Evolutionary conservation across 345 rosid genomes (phyloP).

Genomic region (Salix purpurea): DNA sequence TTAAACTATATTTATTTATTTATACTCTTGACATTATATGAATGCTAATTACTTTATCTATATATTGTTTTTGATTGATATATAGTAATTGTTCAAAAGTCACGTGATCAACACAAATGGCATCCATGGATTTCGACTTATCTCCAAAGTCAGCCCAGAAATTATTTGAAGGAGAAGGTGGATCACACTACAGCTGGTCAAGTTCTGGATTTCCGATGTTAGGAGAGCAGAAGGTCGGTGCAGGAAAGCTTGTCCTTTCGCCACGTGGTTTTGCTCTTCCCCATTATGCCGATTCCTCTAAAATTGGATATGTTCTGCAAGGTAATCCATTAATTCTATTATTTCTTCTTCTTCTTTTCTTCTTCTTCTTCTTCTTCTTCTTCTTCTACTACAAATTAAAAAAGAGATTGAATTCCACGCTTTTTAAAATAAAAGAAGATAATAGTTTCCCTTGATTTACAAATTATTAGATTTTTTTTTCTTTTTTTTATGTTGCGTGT

Average conservation of each 20-base stretch:
- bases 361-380: not conserved
- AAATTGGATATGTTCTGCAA: conserved; percentile 35
- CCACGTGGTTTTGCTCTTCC: conserved; percentile 35
- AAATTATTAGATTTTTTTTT: too few relatives aligned
- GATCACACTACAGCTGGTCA: conserved; percentile 32
- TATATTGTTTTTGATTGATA: too few relatives aligned
- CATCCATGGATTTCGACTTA: conserved; percentile 24
- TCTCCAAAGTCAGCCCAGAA: conserved; percentile 19
- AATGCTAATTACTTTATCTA: too few relatives aligned
- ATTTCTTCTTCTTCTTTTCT: not conserved
- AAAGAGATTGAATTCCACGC: too few relatives aligned
- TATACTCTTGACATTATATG: too few relatives aligned
- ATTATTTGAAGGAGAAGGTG: conserved; percentile 29
- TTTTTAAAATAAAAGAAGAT: too few relatives aligned
- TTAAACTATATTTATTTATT: too few relatives aligned
- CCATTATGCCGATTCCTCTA: conserved; percentile 34
- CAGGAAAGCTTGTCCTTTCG: conserved; percentile 22
- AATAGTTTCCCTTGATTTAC: too few relatives aligned
- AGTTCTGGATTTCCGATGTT: conserved; percentile 21
- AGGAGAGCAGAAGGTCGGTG: conserved; percentile 21
- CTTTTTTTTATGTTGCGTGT: too few relatives aligned
- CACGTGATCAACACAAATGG: too few relatives aligned
- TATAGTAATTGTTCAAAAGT: too few relatives aligned
- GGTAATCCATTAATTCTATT: not conserved
- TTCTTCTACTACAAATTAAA: not conserved